A percentile compares a stretch with the other conserved stretches of the same genome.
These are phyloP conservation scores for Penicillium sp. DNA, from an alignment of 2,329 filamentous ascomycete genomes.

Conservation along the genomic window DNA sequence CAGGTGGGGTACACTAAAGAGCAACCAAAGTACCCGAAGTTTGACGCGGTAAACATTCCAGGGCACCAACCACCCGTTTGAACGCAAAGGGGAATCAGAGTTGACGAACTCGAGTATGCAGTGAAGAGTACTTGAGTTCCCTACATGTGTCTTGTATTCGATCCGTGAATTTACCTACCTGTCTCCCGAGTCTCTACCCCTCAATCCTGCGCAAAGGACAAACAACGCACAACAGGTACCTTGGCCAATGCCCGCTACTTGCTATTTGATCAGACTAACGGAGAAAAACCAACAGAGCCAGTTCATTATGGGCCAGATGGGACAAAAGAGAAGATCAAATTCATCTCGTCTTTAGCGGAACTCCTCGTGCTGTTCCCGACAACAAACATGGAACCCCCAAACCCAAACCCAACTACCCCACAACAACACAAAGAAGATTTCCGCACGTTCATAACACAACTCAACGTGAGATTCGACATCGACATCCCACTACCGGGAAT, in stretches of 20 bases:
- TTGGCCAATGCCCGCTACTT: too few relatives aligned
- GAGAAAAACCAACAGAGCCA: not conserved
- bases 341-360: not conserved
- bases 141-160: not conserved
- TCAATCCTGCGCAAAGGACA: too few relatives aligned
- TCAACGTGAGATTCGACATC: constrained; percentile 37
- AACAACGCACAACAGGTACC: too few relatives aligned
- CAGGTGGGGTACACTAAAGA: not conserved
- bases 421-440: constrained; percentile 24
- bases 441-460: constrained; percentile 26
- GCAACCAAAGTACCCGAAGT: not conserved
- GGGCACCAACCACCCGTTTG: not conserved
- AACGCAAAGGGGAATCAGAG: not conserved
- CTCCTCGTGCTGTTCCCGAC: too few relatives aligned
- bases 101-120: not conserved
- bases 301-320: not conserved
- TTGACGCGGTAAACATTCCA: not conserved
- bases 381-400: too few relatives aligned
- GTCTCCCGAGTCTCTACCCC: not conserved
- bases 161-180: not conserved
- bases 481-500: constrained; percentile 30
- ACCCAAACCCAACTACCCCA: constrained; percentile 27
- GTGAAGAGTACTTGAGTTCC: too few relatives aligned
- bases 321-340: too few relatives aligned
- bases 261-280: not conserved